Evolutionary conservation across 768 basidiomycete genomes (phyloP).

Genomic region (Terana coerulea): DNA sequence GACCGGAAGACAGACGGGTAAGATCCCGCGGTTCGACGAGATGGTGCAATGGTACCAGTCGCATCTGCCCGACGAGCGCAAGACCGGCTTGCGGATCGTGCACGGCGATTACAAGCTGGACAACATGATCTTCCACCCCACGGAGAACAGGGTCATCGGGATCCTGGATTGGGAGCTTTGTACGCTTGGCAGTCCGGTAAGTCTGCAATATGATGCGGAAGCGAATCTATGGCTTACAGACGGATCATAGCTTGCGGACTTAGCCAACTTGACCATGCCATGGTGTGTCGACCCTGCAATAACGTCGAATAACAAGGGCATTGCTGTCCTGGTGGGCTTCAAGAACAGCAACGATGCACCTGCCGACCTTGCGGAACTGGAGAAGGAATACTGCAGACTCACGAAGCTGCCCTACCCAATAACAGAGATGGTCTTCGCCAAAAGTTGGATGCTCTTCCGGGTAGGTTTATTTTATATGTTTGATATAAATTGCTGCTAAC

Average conservation of each 20-base stretch:
- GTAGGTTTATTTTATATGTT: constrained; percentile 35
- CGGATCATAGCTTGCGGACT: constrained; percentile 67
- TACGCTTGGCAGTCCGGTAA: constrained; percentile 86
- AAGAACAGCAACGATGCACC: constrained; percentile 61
- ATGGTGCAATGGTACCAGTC: constrained; percentile 72
- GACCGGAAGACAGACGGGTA: constrained; percentile 54
- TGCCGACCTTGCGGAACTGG: constrained; percentile 65
- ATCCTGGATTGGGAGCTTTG: constrained; percentile 98
- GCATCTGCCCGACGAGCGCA: constrained; percentile 73
- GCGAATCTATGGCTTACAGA: not conserved
- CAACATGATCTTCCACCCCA: constrained; percentile 92
- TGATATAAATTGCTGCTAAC: constrained; percentile 3
- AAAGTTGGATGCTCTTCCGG: constrained; percentile 83
- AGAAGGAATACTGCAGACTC: constrained; percentile 75
- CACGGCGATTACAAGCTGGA: constrained; percentile 99
- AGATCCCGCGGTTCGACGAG: constrained; percentile 72
- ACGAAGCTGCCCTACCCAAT: constrained; percentile 71
- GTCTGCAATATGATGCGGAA: too few species aligned
- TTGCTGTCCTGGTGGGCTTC: constrained; percentile 47
- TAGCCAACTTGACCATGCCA: constrained; percentile 85
- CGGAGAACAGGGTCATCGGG: constrained; percentile 88
- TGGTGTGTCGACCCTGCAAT: constrained; percentile 58
- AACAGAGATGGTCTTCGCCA: constrained; percentile 70
- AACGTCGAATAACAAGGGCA: constrained; percentile 16
- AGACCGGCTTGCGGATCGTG: constrained; percentile 78